Base-by-base conservation (phyloP, 345 rosid genomes). In the Noccaea bulbosa region DNA sequence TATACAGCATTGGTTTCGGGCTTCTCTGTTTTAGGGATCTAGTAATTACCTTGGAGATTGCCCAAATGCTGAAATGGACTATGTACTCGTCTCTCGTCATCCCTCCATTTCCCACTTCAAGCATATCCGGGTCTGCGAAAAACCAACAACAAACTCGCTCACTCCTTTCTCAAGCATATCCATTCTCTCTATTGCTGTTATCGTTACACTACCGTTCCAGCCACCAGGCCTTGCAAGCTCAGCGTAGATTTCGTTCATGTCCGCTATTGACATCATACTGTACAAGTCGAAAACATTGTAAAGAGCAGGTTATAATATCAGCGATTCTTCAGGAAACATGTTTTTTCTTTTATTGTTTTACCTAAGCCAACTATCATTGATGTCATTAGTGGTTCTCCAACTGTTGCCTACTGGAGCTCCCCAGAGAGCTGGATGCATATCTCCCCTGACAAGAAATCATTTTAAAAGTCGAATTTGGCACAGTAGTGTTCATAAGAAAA, bases 71-170 rank as follows among this genome's bases (percentile, higher is more conserved):
- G 66, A 88, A 91, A 79, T 91, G 98, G 49, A 86, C 97, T 44
- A 79, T 80, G 72, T 94, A 94, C 70, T 94, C 99, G 24, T 86
- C 78, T 64, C 80, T 82, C 0, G 87, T 87, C 98, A 94, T 92
- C 67, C 99, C 97, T 74, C 99, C 98, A 76, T 94, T 94, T 3
- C 98, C 99, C 5, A 94, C 88, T 81, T 94, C 99, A 59, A 94
- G 96, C 99, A 94, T 94, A 81, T 94, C 99, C 53, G 99, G 97
- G 71, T 94, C 99, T 93, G 73, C 49, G 64, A 76, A 54, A 53
- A 76, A 76, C 60, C 60, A 76, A 60, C 59, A 75, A 46, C 53
- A 61, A 38, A 37, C n/a, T 33, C 56, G 58, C 10, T 17, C 48
- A 59, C 50, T n/a, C n/a, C n/a, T n/a, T n/a, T n/a, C n/a, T n/a